Evolutionary conservation across 257 asterid genomes (phyloP).

Genomic region (Knoxia roxburghii): DNA sequence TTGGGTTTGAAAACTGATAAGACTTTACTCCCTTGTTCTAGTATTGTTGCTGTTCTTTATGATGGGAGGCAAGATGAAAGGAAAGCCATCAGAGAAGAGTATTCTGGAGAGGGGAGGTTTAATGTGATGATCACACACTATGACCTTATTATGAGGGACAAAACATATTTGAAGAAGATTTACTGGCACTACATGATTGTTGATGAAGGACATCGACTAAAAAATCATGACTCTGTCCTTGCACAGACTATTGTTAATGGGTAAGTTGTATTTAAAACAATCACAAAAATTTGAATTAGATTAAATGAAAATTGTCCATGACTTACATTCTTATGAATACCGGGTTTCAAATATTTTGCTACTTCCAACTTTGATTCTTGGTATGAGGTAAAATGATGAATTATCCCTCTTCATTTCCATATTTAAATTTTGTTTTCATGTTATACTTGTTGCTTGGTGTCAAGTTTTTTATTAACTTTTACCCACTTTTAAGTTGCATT

Average conservation of each 20-base stretch:
- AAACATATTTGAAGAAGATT: conserved; percentile 79
- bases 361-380: conserved; percentile 1
- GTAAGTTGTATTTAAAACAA: conserved; percentile 30
- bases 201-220: conserved; percentile 97
- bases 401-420: neutral
- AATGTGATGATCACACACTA: conserved; percentile 92
- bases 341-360: neutral
- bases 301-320: neutral
- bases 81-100: conserved; percentile 85
- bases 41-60: conserved; percentile 78
- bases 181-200: conserved; percentile 91
- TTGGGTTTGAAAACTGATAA: conserved; percentile 2
- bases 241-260: conserved; percentile 85
- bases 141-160: conserved; percentile 94
- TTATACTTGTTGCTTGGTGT: neutral
- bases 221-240: conserved; percentile 91
- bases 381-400: neutral
- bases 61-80: conserved; percentile 97
- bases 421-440: neutral
- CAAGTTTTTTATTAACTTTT: neutral
- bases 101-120: conserved; percentile 88
- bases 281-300: neutral
- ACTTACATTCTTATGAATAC: neutral
- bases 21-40: conserved; percentile 17
- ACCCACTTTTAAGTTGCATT: neutral